A percentile compares a stretch with the other conserved stretches of the same genome.
phyloP scores from a whole-genome alignment of 1,284 basidiomycete species.

The Cronartium ribicola region DNA sequence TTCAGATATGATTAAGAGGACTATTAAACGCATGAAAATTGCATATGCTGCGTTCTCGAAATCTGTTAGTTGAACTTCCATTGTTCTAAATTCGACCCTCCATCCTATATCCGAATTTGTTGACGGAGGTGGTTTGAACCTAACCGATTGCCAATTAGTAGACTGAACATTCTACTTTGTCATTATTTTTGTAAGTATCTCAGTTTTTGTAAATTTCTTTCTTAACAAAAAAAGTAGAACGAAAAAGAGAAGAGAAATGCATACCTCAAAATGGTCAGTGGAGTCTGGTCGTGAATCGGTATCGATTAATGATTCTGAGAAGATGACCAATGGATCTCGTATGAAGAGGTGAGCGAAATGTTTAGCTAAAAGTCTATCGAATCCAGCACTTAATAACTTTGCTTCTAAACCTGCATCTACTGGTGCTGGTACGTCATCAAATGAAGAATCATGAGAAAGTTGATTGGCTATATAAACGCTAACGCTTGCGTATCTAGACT shows the following conservation, averaged over 20 bases:
- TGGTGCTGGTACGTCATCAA: slow-evolving; percentile 82
- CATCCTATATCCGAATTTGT: slow-evolving; percentile 87
- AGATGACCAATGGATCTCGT: slow-evolving; percentile 92
- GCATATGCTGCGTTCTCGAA: slow-evolving; percentile 98
- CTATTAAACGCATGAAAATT: slow-evolving; percentile 87
- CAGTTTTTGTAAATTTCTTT: too few species aligned
- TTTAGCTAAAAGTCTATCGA: slow-evolving; percentile 80
- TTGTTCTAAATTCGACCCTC: slow-evolving; percentile 96
- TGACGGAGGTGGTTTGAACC: slow-evolving; percentile 91
- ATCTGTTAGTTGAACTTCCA: slow-evolving; percentile 99
- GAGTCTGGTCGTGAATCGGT: slow-evolving; percentile 72
- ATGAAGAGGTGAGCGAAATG: slow-evolving; percentile 96
- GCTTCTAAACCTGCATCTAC: slow-evolving; percentile 71
- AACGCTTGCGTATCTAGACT: slow-evolving; percentile 95
- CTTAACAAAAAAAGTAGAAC: background rate
- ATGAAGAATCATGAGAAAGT: slow-evolving; percentile 80
- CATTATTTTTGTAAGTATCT: background rate
- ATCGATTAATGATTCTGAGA: slow-evolving; percentile 88
- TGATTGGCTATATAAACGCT: slow-evolving; percentile 87
- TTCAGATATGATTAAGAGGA: slow-evolving; percentile 75
- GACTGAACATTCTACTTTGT: slow-evolving; percentile 81
- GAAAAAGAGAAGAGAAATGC: slow-evolving; percentile 19
- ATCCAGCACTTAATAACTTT: slow-evolving; percentile 60
- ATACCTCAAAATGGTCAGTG: slow-evolving; percentile 86
- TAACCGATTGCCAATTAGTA: slow-evolving; percentile 98